Base-by-base conservation (phyloP, 495 filamentous ascomycete genomes). In the Astrothelium macrocarpum region DNA sequence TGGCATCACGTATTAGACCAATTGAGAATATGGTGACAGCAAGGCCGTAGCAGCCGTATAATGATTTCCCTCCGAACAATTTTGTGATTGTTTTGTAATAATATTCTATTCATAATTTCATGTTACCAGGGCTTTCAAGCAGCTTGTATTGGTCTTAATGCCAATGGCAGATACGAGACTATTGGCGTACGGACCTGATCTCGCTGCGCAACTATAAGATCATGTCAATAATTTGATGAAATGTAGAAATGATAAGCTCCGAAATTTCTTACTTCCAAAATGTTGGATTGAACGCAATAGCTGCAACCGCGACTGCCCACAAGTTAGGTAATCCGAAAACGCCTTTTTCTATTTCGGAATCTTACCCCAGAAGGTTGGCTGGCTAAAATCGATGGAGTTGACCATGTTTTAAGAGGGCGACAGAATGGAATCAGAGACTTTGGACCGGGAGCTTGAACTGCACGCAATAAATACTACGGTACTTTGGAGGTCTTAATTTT, bases 11-110 rank as follows among this genome's bases (percentile, higher is more conserved):
- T 73, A 96, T 71, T 64, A 98, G 85, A 29, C 94, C 94, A 49
- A 98, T 79, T 26, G 82, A 82, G 85, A 98, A 98, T 75, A 98
- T 98, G 58, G 85, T 83, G 61, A 84, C 74, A 42, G 93, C 94
- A 34, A 98, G 87, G 67, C 83, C 85, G 74, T 97, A 98, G 85
- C 93, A 97, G 62, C 86, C 94, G 66, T 82, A 78, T 69, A 88
- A 87, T 32, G 87, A 81, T 71, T 87, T 90, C 66, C 90, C 88
- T 53, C 86, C 82, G 72, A 96, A 95, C 66, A 92, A 82, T 72
- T 87, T 87, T 67, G 93, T 96, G 53, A 98, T 81, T 74, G 87
- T 81, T 75, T 90, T 89, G 74, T 87, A 90, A 77, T 87, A 89
- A 78, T 98, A 96, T 77, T 98, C 94, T 95, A 12, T 59, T 26